A percentile compares a stretch with the other conserved stretches of the same genome.
phyloP scores from a whole-genome alignment of 2,329 filamentous ascomycete species.

The Rutstroemia sp. region DNA sequence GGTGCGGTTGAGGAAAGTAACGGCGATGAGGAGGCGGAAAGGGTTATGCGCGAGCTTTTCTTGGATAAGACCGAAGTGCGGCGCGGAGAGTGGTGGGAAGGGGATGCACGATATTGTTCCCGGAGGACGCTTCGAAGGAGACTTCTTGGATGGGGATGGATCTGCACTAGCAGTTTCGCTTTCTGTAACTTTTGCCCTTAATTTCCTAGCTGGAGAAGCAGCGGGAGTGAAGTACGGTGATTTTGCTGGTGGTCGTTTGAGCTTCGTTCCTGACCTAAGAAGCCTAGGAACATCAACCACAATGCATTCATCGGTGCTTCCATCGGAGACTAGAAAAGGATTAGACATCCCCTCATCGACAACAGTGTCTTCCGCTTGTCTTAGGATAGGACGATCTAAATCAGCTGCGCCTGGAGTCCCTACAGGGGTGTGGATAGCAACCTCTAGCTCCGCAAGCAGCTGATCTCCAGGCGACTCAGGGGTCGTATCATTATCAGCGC shows the following conservation, averaged over 20 bases:
- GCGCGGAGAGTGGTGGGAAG: constrained; percentile 59
- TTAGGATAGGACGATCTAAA: background rate
- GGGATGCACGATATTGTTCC: constrained; percentile 44
- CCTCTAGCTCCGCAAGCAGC: background rate
- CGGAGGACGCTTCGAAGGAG: constrained; percentile 16
- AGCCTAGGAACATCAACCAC: constrained; percentile 8
- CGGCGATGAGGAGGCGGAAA: constrained; percentile 73
- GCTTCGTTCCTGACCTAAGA: constrained; percentile 11
- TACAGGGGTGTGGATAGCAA: constrained; percentile 10
- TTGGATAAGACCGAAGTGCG: constrained; percentile 72
- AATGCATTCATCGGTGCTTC: constrained; percentile 12
- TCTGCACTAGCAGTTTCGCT: background rate
- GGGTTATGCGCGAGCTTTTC: constrained; percentile 68
- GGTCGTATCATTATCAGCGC: background rate
- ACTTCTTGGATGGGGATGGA: background rate
- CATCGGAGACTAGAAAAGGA: constrained; percentile 15
- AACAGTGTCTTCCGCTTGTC: background rate
- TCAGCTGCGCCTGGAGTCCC: background rate
- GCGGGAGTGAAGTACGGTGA: constrained; percentile 27
- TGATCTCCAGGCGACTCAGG: background rate
- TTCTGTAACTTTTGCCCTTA: background rate
- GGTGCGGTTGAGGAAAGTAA: constrained; percentile 80
- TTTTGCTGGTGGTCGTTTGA: constrained; percentile 21
- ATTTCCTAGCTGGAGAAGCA: constrained; percentile 6
- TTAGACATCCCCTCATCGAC: background rate